phyloP scores from a whole-genome alignment of 2,329 filamentous ascomycete genomes.

The Beauveria pseudobassiana region DNA sequence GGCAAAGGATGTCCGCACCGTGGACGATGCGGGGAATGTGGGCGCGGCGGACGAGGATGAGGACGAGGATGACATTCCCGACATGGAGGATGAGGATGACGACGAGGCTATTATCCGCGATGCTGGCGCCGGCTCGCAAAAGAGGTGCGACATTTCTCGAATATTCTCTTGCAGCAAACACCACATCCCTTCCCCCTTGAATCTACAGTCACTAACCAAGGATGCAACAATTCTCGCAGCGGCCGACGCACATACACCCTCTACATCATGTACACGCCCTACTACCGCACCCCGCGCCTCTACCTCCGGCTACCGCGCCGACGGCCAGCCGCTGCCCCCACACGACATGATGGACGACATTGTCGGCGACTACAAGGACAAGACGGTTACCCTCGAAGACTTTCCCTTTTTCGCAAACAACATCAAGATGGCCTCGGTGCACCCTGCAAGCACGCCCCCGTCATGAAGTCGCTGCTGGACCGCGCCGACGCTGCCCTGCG shows the following conservation, averaged over 20 bases:
- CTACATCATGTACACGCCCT: conserved; percentile 96
- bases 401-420: conserved; percentile 90
- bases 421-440: conserved; percentile 93
- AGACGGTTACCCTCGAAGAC: conserved; percentile 96
- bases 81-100: conserved; percentile 98
- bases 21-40: conserved; percentile 83
- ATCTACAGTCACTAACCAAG: too few relatives aligned
- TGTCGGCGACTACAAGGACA: conserved; percentile 93
- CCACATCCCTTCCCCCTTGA: too few relatives aligned
- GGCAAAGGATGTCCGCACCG: conserved; percentile 73
- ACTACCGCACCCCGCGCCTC: conserved; percentile 91
- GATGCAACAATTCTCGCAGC: conserved; percentile 33
- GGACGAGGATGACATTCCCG: conserved; percentile 78
- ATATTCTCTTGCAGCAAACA: not conserved
- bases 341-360: conserved; percentile 94
- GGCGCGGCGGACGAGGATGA: conserved; percentile 60
- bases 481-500: conserved; percentile 91
- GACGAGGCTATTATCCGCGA: conserved; percentile 94
- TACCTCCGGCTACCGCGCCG: conserved; percentile 84
- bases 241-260: conserved; percentile 90
- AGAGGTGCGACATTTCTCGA: conserved; percentile 30
- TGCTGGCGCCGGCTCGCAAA: conserved; percentile 40
- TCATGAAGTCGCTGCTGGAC: conserved; percentile 97
- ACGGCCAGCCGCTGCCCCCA: conserved; percentile 73
- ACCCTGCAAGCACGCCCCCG: conserved; percentile 93